Percentiles rank a stretch among this genome's conserved stretches.
phyloP scores from a whole-genome alignment of 2,329 filamentous ascomycete genomes.

The Cladosporium sp. region DNA sequence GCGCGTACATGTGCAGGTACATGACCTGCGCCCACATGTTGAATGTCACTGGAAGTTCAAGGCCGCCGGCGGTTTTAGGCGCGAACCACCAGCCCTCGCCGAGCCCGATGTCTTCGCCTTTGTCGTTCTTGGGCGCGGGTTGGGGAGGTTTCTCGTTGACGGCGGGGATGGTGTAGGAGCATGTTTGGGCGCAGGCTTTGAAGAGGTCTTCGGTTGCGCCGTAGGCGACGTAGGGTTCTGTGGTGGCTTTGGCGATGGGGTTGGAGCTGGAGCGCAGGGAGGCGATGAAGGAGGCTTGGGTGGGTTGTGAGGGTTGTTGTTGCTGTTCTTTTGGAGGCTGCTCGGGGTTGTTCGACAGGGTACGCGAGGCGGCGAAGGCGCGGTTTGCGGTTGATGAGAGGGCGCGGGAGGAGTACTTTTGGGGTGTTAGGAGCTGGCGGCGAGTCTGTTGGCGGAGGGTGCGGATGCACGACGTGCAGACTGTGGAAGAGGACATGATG shows the following conservation, averaged over 20 bases:
- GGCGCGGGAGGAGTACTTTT: slow-evolving; percentile 16
- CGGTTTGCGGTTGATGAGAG: slow-evolving; percentile 19
- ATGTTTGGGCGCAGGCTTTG: slow-evolving; percentile 71
- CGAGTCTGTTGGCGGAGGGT: slow-evolving; percentile 27
- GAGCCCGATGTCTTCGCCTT: slow-evolving; percentile 80
- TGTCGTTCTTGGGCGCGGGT: slow-evolving; percentile 68
- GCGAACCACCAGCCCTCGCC: slow-evolving; percentile 79
- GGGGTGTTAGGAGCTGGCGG: slow-evolving; percentile 17
- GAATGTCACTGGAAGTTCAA: slow-evolving; percentile 82
- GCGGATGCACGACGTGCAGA: slow-evolving; percentile 32
- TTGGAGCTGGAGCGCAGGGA: slow-evolving; percentile 27
- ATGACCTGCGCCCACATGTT: slow-evolving; percentile 95
- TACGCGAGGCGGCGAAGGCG: slow-evolving; percentile 15
- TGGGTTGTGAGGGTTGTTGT: slow-evolving; percentile 21
- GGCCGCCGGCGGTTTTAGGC: slow-evolving; percentile 42
- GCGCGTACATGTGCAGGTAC: slow-evolving; percentile 92
- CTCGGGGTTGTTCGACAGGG: not conserved
- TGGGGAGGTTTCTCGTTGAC: slow-evolving; percentile 63
- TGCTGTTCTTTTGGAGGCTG: slow-evolving; percentile 16
- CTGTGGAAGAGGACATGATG: slow-evolving; percentile 29
- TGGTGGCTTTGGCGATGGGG: slow-evolving; percentile 42
- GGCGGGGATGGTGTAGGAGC: slow-evolving; percentile 74
- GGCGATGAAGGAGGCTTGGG: slow-evolving; percentile 27
- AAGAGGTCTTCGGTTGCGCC: slow-evolving; percentile 77
- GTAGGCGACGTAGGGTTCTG: slow-evolving; percentile 76